Percentiles rank a stretch among this genome's conserved stretches.
These are phyloP conservation scores for Vanrija pseudolonga DNA, from an alignment of 1,284 basidiomycete species.

Conservation along the genomic window DNA sequence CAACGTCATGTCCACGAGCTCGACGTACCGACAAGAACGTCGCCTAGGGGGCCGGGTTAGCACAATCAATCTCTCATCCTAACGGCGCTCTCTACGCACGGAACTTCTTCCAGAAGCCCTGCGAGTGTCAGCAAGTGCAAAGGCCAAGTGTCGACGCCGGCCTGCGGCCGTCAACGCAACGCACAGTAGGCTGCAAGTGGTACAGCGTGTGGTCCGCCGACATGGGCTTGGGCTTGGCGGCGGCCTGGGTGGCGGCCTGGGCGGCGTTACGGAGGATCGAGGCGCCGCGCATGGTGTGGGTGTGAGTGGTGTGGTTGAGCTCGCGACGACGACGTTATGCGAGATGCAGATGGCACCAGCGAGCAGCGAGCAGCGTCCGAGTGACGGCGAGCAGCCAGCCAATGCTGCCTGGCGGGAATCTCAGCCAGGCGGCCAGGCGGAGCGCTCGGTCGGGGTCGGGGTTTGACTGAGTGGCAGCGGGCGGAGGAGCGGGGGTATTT, in stretches of 20 bases:
- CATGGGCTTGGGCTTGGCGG: conserved; percentile 43
- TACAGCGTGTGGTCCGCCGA: conserved; percentile 77
- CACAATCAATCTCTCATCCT: too few species aligned
- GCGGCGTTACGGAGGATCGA: conserved; percentile 33
- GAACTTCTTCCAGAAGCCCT: conserved; percentile 89
- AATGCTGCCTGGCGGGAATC: background rate
- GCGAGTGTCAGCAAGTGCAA: conserved; percentile 9
- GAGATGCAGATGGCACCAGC: background rate
- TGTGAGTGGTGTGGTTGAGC: background rate
- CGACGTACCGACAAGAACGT: conserved; percentile 71
- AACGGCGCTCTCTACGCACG: conserved; percentile 58
- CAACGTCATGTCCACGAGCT: background rate
- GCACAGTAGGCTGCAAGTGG: conserved; percentile 72
- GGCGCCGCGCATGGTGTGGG: conserved; percentile 19
- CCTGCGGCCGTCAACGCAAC: conserved; percentile 12
- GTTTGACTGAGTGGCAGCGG: too few species aligned
- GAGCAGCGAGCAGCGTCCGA: background rate
- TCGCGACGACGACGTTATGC: conserved; percentile 1
- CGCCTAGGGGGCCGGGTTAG: conserved; percentile 55
- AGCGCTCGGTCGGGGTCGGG: background rate
- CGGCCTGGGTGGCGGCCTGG: conserved; percentile 26
- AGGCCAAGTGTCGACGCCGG: too few species aligned
- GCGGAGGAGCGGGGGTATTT: too few species aligned
- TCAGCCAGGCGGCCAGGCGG: background rate
- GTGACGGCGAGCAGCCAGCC: conserved; percentile 1